phyloP scores from a whole-genome alignment of 225 moss, liverwort and hornwort genomes.

The Lunularia cruciata region DNA sequence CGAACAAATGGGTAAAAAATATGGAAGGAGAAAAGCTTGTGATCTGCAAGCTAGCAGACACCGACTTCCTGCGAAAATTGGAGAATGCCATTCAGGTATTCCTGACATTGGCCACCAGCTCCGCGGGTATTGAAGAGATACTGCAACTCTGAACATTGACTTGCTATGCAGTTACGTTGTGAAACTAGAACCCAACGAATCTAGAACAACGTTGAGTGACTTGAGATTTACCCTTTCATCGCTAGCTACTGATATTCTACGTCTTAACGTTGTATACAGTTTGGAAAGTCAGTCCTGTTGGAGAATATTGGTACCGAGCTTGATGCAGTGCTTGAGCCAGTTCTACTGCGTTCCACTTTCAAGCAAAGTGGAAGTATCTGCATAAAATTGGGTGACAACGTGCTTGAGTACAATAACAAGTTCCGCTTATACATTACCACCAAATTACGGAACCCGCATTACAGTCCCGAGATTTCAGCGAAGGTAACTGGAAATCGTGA shows the following conservation, averaged over 20 bases:
- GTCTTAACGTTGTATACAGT: too few relatives aligned
- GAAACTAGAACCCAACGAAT: too few relatives aligned
- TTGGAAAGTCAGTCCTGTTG: conserved; percentile 71
- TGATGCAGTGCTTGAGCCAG: conserved; percentile 76
- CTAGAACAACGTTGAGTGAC: too few relatives aligned
- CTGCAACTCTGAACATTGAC: too few relatives aligned
- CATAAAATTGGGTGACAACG: conserved; percentile 72
- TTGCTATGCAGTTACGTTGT: too few relatives aligned
- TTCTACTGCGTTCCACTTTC: conserved; percentile 69
- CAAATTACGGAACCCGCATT: conserved; percentile 79
- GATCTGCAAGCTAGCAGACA: conserved; percentile 65
- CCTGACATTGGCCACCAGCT: too few relatives aligned
- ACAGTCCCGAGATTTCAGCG: conserved; percentile 81
- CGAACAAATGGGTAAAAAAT: conserved; percentile 93
- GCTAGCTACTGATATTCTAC: too few relatives aligned
- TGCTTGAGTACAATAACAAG: conserved; percentile 65
- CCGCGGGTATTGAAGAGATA: too few relatives aligned
- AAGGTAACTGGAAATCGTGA: conserved; percentile 41
- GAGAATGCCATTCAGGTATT: conserved; percentile 83
- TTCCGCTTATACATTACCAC: conserved; percentile 81
- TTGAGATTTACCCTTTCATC: too few relatives aligned
- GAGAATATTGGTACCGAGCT: conserved; percentile 82
- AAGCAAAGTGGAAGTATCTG: conserved; percentile 84
- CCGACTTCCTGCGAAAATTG: conserved; percentile 73
- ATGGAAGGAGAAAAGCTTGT: conserved; percentile 71